Conservation (phyloP, 2,329 filamentous ascomycete genomes). For the Colletotrichum chlorophyti region DNA sequence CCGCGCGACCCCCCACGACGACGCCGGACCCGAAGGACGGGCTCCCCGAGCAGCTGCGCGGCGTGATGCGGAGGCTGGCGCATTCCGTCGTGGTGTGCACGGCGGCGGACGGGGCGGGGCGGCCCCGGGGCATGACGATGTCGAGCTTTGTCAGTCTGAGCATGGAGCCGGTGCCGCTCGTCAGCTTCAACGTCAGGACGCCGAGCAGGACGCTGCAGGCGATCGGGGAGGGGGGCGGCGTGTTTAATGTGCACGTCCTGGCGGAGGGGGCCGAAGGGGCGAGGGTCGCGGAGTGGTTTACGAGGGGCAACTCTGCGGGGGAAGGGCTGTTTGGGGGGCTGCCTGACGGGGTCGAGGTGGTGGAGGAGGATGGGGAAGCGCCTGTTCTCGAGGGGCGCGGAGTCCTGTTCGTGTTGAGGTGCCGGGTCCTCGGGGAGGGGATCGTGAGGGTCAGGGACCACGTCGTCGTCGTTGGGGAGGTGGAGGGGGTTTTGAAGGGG, state of each 20-base stretch:
- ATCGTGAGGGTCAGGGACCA: conserved; percentile 58
- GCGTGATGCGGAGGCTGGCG: conserved; percentile 60
- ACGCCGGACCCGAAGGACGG: conserved; percentile 37
- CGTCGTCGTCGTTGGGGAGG: conserved; percentile 59
- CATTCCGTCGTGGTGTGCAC: conserved; percentile 65
- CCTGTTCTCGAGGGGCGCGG: conserved; percentile 58
- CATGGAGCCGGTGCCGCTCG: conserved; percentile 55
- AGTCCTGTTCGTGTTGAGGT: conserved; percentile 57
- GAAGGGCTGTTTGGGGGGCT: conserved; percentile 46
- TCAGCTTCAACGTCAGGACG: conserved; percentile 64
- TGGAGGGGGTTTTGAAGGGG: conserved; percentile 49
- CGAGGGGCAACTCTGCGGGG: conserved; percentile 51
- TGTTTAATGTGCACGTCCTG: conserved; percentile 64
- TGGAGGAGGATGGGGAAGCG: conserved; percentile 32
- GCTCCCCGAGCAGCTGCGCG: conserved; percentile 52
- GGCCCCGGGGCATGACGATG: conserved; percentile 62
- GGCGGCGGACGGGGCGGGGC: conserved; percentile 41
- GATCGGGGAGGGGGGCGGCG: conserved; percentile 44
- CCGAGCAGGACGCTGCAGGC: conserved; percentile 64
- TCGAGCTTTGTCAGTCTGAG: conserved; percentile 65
- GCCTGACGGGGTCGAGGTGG: conserved; percentile 27
- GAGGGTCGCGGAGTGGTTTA: conserved; percentile 58
- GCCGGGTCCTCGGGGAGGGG: conserved; percentile 50
- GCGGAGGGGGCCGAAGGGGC: conserved; percentile 54
- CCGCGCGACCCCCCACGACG: conserved; percentile 41